Evolutionary conservation across 169 alveolate genomes (phyloP).

Genomic region (Cryptosporidium meleagridis): DNA sequence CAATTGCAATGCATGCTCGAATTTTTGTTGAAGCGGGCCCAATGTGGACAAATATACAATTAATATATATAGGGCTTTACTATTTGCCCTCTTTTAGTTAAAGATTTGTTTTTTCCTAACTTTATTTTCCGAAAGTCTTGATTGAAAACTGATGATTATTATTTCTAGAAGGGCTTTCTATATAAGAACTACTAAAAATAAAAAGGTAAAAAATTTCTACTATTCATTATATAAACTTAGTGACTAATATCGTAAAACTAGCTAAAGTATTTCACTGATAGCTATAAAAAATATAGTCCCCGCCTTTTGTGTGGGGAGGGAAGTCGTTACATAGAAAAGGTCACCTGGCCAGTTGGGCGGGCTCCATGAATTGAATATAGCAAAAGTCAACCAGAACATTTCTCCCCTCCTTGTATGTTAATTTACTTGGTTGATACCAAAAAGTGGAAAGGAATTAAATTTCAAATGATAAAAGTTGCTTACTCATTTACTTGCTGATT

Average conservation of each 20-base stretch:
- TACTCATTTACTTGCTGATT: conserved; percentile 35
- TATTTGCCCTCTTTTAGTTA: too few species aligned
- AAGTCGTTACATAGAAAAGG: neutral
- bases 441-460: neutral
- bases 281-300: neutral
- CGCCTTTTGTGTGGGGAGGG: neutral
- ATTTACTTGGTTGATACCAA: neutral
- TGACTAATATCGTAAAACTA: neutral
- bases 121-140: too few species aligned
- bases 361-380: neutral
- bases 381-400: too few species aligned
- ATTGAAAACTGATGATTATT: too few species aligned
- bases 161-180: too few species aligned
- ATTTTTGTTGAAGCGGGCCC: neutral
- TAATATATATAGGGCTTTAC: neutral
- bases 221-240: neutral
- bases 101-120: too few species aligned
- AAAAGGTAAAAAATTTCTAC: too few species aligned
- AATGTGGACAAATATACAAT: neutral
- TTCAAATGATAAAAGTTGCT: neutral
- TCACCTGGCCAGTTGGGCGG: neutral
- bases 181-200: neutral
- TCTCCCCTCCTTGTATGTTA: neutral
- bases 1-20: neutral
- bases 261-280: neutral